These are phyloP conservation scores for Plasmodium falciparum DNA, from an alignment of 169 alveolate genomes.

Conservation along the genomic window DNA sequence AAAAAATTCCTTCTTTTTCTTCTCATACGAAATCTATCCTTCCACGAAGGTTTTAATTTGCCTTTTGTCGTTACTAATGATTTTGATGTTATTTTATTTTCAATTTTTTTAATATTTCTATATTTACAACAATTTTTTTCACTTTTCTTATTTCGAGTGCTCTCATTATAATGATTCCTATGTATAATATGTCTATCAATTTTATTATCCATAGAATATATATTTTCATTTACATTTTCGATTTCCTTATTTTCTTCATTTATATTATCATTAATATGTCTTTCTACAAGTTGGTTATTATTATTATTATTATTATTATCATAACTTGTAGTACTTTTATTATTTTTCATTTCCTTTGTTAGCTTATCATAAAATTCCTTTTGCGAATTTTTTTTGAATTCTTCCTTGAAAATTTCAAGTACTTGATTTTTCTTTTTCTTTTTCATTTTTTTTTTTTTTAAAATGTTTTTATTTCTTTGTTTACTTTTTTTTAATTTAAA, in stretches of 20 bases:
- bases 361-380: conserved; percentile 11
- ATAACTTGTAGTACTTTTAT: background rate
- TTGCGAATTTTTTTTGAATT: conserved; percentile 28
- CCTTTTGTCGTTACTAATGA: background rate
- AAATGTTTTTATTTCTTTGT: conserved; percentile 10
- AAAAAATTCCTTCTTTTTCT: conserved; percentile 19
- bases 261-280: background rate
- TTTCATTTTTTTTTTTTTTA: conserved; percentile 24
- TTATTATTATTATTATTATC: background rate
- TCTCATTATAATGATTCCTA: no score
- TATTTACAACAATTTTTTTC: background rate
- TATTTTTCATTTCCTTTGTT: background rate
- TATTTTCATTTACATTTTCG: background rate
- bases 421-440: conserved; percentile 41
- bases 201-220: no score
- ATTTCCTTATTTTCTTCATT: background rate
- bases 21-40: conserved; percentile 10
- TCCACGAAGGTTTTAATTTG: background rate
- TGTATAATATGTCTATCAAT: no score
- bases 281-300: background rate
- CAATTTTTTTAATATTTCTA: no score
- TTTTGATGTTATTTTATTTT: no score
- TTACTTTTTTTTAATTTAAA: background rate
- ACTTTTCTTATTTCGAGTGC: background rate
- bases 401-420: conserved; percentile 50